Conservation (phyloP, 768 basidiomycete species). For the Tricholoma hemisulphureum region DNA sequence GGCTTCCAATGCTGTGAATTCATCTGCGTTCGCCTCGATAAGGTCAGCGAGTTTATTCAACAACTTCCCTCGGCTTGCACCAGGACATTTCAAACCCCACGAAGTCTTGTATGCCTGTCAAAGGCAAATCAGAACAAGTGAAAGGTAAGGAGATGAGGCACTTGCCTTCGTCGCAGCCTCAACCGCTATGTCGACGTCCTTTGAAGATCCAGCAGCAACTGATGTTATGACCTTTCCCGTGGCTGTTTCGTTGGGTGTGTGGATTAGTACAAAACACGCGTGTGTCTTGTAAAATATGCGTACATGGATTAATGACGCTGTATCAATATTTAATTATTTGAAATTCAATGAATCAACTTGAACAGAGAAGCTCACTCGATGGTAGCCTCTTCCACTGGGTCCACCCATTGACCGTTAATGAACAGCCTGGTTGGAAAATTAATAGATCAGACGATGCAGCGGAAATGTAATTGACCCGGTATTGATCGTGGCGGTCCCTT, state of each 20-base stretch:
- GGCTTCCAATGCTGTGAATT: conserved; percentile 58
- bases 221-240: neutral
- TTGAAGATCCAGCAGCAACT: neutral
- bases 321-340: neutral
- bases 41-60: conserved; percentile 55
- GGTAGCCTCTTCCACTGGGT: conserved; percentile 1
- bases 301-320: neutral
- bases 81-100: conserved; percentile 58
- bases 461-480: neutral
- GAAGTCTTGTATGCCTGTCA: conserved; percentile 36
- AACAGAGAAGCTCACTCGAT: conserved; percentile 18
- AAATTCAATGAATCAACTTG: too few species aligned
- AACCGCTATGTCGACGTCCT: neutral
- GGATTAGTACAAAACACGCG: neutral
- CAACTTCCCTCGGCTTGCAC: conserved; percentile 45
- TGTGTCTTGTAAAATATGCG: neutral
- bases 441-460: conserved; percentile 9
- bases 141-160: neutral
- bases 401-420: neutral
- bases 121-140: neutral
- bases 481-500: neutral
- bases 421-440: neutral
- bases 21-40: conserved; percentile 52
- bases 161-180: neutral
- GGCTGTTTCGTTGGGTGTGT: neutral